Evolutionary conservation across 805 yeast genomes (phyloP).

Genomic region (Lipomyces starkeyi): DNA sequence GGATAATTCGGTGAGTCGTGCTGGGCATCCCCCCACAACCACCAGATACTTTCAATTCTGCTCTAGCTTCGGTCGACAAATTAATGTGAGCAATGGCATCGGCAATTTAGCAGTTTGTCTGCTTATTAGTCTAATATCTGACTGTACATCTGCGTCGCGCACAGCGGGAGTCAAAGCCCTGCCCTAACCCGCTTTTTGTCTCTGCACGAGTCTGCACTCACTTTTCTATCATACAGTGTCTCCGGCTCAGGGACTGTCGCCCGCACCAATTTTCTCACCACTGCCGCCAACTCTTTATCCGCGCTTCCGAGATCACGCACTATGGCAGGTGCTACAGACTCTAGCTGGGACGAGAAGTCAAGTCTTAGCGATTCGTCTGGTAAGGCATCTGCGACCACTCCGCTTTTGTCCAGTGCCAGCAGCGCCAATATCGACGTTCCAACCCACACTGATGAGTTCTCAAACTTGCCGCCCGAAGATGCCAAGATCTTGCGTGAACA

Average conservation of each 20-base stretch:
- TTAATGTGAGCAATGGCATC: too few species aligned
- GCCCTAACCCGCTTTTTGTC: not conserved
- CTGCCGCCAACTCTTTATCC: not conserved
- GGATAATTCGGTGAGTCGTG: not conserved
- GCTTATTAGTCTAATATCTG: too few species aligned
- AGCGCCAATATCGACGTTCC: conserved; percentile 18
- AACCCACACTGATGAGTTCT: conserved; percentile 35
- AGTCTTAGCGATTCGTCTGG: not conserved
- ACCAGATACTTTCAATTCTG: not conserved
- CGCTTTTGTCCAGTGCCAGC: not conserved
- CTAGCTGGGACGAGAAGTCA: conserved; percentile 7
- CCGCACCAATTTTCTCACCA: not conserved
- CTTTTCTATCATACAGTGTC: not conserved
- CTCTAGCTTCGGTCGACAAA: not conserved
- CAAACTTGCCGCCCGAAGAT: conserved; percentile 43
- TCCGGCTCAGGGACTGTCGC: too few species aligned
- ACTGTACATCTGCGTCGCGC: too few species aligned
- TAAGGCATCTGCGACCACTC: conserved; percentile 5
- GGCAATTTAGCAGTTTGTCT: too few species aligned
- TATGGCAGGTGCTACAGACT: not conserved
- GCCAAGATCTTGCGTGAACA: conserved; percentile 47
- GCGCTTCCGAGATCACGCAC: not conserved
- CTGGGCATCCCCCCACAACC: not conserved
- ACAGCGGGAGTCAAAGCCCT: too few species aligned
- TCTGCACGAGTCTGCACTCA: not conserved